These are phyloP conservation scores for Plasmodium cynomolgi DNA, from an alignment of 169 alveolate species.

Conservation along the genomic window DNA sequence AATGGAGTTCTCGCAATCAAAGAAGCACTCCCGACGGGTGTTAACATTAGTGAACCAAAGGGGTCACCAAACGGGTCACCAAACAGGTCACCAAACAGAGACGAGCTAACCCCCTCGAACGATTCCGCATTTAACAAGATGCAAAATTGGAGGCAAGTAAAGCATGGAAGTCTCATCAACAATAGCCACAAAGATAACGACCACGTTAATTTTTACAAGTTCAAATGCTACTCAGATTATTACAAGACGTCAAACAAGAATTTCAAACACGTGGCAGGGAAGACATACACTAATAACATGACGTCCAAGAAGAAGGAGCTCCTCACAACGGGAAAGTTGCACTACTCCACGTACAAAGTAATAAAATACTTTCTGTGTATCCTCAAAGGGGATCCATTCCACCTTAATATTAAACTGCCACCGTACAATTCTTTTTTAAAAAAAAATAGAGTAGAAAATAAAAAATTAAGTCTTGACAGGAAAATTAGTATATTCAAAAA, in stretches of 20 bases:
- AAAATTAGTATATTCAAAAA: neutral
- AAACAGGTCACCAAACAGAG: neutral
- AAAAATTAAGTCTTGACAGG: neutral
- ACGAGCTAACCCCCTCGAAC: neutral
- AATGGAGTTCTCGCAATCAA: neutral
- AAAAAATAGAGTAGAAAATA: constrained; percentile 2
- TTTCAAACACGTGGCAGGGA: neutral
- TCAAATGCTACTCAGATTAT: neutral
- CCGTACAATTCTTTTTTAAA: constrained; percentile 26
- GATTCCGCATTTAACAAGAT: neutral
- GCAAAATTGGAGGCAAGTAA: neutral
- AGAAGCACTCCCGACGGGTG: neutral
- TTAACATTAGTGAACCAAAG: neutral
- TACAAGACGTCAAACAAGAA: neutral
- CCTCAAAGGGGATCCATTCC: constrained; percentile 62
- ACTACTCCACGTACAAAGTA: constrained; percentile 67
- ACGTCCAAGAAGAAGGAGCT: constrained; percentile 18
- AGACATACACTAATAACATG: constrained; percentile 4
- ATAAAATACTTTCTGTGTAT: constrained; percentile 51
- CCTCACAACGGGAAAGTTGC: constrained; percentile 10
- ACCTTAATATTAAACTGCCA: constrained; percentile 46
- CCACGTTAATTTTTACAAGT: constrained; percentile 45
- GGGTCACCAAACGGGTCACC: neutral
- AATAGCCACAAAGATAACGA: neutral
- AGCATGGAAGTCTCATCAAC: neutral